phyloP scores from a whole-genome alignment of 148 eudicot species.

The Rhododendron simsii region DNA sequence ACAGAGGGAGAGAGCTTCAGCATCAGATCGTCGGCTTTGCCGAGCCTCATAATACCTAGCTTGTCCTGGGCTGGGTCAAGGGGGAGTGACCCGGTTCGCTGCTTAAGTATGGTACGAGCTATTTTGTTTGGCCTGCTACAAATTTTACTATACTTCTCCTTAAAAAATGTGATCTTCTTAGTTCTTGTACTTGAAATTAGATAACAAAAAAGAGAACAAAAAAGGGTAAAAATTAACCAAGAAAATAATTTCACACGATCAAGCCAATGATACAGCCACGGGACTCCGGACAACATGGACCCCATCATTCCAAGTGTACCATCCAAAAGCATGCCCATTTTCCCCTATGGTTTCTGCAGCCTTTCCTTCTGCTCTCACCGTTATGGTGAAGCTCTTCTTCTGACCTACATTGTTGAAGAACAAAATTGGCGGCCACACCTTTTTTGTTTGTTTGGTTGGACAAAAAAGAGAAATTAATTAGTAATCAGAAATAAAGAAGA shows the following conservation, averaged over 20 bases:
- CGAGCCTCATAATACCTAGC: too few species aligned
- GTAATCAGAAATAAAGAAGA: neutral
- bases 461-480: neutral
- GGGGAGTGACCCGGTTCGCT: too few species aligned
- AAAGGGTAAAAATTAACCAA: neutral
- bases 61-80: too few species aligned
- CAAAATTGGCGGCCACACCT: conserved; percentile 43
- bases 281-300: conserved; percentile 66
- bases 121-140: too few species aligned
- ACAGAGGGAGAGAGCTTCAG: too few species aligned
- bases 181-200: neutral
- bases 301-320: conserved; percentile 66
- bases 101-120: too few species aligned
- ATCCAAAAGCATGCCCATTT: conserved; percentile 49
- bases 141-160: neutral
- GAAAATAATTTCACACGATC: neutral
- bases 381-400: conserved; percentile 57
- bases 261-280: conserved; percentile 51
- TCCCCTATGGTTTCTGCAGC: neutral
- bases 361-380: conserved; percentile 30
- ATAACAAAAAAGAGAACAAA: neutral
- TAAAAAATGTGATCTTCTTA: neutral
- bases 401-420: conserved; percentile 43
- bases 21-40: too few species aligned
- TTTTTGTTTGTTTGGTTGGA: neutral